Percentiles rank a stretch among this genome's conserved stretches.
phyloP scores from a whole-genome alignment of 768 basidiomycete species.

The Amanita polypyramis region DNA sequence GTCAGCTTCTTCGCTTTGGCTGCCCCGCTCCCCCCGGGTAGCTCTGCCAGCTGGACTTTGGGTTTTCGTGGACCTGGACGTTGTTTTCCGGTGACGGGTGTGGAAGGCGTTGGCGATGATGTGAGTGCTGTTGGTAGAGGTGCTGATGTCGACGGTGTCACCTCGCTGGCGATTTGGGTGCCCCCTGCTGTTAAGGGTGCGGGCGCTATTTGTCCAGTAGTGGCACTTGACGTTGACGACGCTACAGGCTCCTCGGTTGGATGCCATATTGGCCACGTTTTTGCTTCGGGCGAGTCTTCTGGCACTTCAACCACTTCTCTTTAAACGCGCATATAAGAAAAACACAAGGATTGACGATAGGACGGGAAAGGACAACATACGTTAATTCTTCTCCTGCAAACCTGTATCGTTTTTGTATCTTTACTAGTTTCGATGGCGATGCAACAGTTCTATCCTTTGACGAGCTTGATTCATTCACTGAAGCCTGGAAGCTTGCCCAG shows the following conservation, averaged over 20 bases:
- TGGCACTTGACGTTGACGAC: background rate
- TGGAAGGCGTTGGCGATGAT: conserved; percentile 9
- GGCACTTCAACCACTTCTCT: conserved; percentile 70
- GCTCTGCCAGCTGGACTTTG: conserved; percentile 40
- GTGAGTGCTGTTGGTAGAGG: background rate
- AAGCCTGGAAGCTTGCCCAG: conserved; percentile 63
- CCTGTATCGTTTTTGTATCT: conserved; percentile 56
- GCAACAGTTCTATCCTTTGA: conserved; percentile 11
- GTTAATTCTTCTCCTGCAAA: conserved; percentile 71
- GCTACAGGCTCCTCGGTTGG: conserved; percentile 11
- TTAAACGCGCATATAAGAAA: conserved; percentile 7
- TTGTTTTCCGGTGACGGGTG: conserved; percentile 22
- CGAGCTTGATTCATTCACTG: conserved; percentile 28
- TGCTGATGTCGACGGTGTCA: no score
- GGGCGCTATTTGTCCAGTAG: background rate
- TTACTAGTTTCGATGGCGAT: conserved; percentile 34
- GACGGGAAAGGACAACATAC: conserved; percentile 31
- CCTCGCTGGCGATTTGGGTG: no score
- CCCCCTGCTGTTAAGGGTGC: conserved; percentile 8
- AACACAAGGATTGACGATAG: background rate
- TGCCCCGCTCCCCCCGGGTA: conserved; percentile 29
- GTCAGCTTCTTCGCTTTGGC: conserved; percentile 66
- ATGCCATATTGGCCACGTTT: conserved; percentile 57
- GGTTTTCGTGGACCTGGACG: conserved; percentile 61
- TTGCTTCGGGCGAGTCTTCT: conserved; percentile 66